Percentiles rank a stretch among this genome's conserved stretches.
phyloP scores from a whole-genome alignment of 2,329 filamentous ascomycete species.

The Cryphonectria japonica region DNA sequence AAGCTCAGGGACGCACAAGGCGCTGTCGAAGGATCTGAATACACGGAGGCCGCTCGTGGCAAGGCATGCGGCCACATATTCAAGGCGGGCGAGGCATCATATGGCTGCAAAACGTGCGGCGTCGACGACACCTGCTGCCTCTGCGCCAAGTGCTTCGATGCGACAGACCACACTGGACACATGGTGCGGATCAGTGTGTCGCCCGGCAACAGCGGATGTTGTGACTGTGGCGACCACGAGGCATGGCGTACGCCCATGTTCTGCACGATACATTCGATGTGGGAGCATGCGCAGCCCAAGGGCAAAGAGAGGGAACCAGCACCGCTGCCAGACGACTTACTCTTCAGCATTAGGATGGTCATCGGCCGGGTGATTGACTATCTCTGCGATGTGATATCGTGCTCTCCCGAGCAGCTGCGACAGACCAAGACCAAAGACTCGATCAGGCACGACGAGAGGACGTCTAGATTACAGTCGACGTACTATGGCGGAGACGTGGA shows the following conservation, averaged over 20 bases:
- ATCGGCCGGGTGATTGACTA: slow-evolving; percentile 88
- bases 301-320: slow-evolving; percentile 64
- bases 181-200: slow-evolving; percentile 88
- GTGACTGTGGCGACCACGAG: slow-evolving; percentile 94
- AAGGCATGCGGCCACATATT: slow-evolving; percentile 98
- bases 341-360: slow-evolving; percentile 80
- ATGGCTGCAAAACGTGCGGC: slow-evolving; percentile 91
- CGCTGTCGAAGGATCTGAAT: slow-evolving; percentile 91
- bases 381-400: slow-evolving; percentile 96
- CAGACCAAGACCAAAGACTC: slow-evolving; percentile 81
- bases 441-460: slow-evolving; percentile 79
- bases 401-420: slow-evolving; percentile 92
- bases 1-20: slow-evolving; percentile 88
- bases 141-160: slow-evolving; percentile 91
- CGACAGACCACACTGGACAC: slow-evolving; percentile 92
- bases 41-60: slow-evolving; percentile 86
- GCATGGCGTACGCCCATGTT: slow-evolving; percentile 88
- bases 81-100: slow-evolving; percentile 90
- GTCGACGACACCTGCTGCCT: slow-evolving; percentile 94
- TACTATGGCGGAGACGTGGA: slow-evolving; percentile 74
- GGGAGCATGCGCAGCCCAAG: slow-evolving; percentile 53
- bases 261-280: slow-evolving; percentile 89
- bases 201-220: slow-evolving; percentile 91
- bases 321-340: slow-evolving; percentile 73
- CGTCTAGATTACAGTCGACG: slow-evolving; percentile 74